phyloP scores from a whole-genome alignment of 495 filamentous ascomycete species.

The Trichoderma parareesei region DNA sequence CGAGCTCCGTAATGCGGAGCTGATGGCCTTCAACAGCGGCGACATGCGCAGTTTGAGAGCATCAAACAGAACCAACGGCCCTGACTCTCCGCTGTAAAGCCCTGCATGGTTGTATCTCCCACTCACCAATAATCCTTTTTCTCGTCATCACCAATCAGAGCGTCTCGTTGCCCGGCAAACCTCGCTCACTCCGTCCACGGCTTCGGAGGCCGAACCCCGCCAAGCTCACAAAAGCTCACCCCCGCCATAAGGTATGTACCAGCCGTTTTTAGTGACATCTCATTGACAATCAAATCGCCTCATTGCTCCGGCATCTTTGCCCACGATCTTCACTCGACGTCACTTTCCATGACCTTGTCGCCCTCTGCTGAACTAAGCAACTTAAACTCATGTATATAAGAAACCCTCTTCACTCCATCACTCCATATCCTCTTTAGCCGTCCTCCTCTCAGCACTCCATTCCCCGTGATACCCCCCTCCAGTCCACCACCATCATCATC shows the following conservation, averaged over 20 bases:
- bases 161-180: too few species aligned
- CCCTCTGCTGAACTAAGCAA: background rate
- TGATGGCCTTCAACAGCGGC: too few species aligned
- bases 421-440: background rate
- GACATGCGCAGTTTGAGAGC: too few species aligned
- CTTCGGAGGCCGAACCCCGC: constrained; percentile 5
- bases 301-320: background rate
- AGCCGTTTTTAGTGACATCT: too few species aligned
- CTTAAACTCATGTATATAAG: background rate
- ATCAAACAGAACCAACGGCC: too few species aligned
- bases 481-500: background rate
- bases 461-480: background rate
- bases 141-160: too few species aligned
- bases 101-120: too few species aligned
- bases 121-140: too few species aligned
- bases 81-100: too few species aligned
- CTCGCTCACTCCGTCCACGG: too few species aligned
- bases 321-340: background rate
- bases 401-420: background rate
- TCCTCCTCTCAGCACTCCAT: background rate
- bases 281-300: too few species aligned
- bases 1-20: too few species aligned
- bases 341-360: background rate
- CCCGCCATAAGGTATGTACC: background rate
- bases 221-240: background rate